Percentiles rank a stretch among this genome's conserved stretches.
phyloP scores from a whole-genome alignment of 306 rosid genomes.

The Canavalia ensiformis region DNA sequence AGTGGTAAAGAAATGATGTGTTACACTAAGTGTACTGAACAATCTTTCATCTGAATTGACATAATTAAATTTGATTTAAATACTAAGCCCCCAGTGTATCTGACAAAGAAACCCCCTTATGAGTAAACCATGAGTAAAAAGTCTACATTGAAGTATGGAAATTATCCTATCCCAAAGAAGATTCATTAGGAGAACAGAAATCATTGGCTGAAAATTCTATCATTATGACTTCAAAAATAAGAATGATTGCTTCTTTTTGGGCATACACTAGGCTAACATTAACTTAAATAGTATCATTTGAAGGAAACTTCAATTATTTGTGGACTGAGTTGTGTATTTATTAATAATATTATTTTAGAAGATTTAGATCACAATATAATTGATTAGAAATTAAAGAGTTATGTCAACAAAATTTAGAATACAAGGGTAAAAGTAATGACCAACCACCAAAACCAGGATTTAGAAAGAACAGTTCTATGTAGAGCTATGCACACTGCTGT shows the following conservation, averaged over 20 bases:
- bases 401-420: background rate
- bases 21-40: background rate
- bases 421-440: background rate
- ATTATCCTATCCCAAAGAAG: background rate
- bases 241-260: background rate
- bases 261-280: background rate
- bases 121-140: background rate
- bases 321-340: background rate
- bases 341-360: slow-evolving; percentile 3
- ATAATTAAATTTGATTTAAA: slow-evolving; percentile 35
- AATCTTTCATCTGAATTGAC: background rate
- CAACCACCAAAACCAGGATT: slow-evolving; percentile 1
- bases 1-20: background rate
- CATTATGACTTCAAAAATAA: background rate
- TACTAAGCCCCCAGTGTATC: background rate
- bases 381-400: background rate
- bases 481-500: background rate
- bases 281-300: background rate
- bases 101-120: background rate
- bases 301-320: background rate
- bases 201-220: background rate
- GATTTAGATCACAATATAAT: background rate
- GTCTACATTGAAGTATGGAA: background rate
- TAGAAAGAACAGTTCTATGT: background rate
- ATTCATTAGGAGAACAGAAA: background rate